Percentiles rank a stretch among this genome's conserved stretches.
Evolutionary conservation across 2,329 filamentous ascomycete genomes (phyloP).

Genomic region (Myriosclerotinia scirpicola): DNA sequence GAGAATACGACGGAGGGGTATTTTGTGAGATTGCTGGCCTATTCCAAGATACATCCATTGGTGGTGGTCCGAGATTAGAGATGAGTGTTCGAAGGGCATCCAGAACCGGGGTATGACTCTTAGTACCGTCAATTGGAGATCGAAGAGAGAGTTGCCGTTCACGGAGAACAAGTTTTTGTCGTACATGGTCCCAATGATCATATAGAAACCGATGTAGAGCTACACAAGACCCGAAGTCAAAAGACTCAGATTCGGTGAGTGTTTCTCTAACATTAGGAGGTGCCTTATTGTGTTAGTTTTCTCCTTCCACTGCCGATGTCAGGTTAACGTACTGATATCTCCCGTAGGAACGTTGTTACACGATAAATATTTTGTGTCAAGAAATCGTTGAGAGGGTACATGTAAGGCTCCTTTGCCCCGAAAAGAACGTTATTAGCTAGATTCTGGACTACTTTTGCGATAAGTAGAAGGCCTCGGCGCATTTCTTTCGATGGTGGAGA

Average conservation of each 20-base stretch:
- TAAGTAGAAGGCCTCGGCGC: constrained; percentile 65
- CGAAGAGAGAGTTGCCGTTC: constrained; percentile 58
- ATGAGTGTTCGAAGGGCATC: constrained; percentile 62
- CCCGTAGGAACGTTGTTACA: constrained; percentile 64
- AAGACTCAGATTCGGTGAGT: constrained; percentile 50
- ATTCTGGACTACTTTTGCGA: constrained; percentile 71
- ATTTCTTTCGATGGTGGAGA: constrained; percentile 65
- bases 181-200: constrained; percentile 69
- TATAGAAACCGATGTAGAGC: constrained; percentile 68
- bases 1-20: constrained; percentile 62
- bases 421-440: constrained; percentile 71
- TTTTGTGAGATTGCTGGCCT: constrained; percentile 64
- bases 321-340: constrained; percentile 59
- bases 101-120: constrained; percentile 56
- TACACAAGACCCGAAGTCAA: constrained; percentile 71
- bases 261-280: constrained; percentile 51
- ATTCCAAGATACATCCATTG: constrained; percentile 68
- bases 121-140: constrained; percentile 53
- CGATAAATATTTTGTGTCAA: constrained; percentile 66
- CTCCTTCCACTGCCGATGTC: neutral
- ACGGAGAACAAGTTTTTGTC: constrained; percentile 61
- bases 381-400: constrained; percentile 70
- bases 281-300: constrained; percentile 42
- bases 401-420: constrained; percentile 70
- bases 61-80: constrained; percentile 65